Conservation (phyloP, 164 flowering plant genomes). For the Magnolia officinalis region DNA sequence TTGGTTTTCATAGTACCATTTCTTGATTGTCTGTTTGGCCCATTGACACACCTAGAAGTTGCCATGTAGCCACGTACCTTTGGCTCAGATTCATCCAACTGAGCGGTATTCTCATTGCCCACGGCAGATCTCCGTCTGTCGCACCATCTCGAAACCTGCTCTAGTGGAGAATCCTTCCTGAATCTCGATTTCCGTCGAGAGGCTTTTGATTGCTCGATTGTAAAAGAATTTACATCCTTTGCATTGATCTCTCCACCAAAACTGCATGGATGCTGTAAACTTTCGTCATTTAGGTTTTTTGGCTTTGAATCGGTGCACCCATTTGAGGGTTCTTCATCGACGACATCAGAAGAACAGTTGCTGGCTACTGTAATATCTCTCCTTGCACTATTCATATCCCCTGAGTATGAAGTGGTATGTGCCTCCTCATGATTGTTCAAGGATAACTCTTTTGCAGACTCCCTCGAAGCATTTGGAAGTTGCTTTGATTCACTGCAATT, state of each 20-base stretch:
- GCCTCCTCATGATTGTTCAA: constrained; percentile 39
- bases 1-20: constrained; percentile 38
- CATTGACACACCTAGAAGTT: constrained; percentile 37
- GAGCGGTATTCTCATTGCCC: constrained; percentile 30
- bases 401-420: constrained; percentile 25
- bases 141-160: constrained; percentile 42
- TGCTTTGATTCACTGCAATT: constrained; percentile 28
- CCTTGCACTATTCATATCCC: constrained; percentile 41
- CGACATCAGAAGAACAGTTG: constrained; percentile 34
- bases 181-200: constrained; percentile 44
- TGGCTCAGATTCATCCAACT: constrained; percentile 36
- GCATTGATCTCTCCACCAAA: constrained; percentile 36
- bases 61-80: constrained; percentile 21
- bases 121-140: constrained; percentile 35
- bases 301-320: constrained; percentile 2
- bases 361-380: constrained; percentile 31
- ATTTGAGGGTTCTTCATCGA: constrained; percentile 37
- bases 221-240: constrained; percentile 38
- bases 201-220: constrained; percentile 44
- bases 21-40: constrained; percentile 45
- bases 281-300: background rate
- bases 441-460: constrained; percentile 32
- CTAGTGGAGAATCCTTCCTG: constrained; percentile 41
- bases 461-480: constrained; percentile 23
- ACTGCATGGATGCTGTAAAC: constrained; percentile 1